Evolutionary conservation across 176 grass and related monocot species (phyloP).

Genomic region (Avena sativa): DNA sequence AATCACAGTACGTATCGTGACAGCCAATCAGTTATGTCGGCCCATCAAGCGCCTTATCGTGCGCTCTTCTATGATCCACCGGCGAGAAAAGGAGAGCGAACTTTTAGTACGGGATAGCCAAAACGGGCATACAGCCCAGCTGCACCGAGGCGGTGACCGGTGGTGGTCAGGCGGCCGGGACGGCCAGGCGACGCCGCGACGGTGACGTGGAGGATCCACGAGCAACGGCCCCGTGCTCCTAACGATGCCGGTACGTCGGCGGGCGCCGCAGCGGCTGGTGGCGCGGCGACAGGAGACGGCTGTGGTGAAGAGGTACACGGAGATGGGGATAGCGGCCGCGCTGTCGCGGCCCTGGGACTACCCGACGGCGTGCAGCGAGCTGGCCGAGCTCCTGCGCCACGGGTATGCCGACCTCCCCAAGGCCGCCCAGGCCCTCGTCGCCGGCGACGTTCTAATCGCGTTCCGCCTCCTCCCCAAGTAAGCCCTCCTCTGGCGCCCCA

Average conservation of each 20-base stretch:
- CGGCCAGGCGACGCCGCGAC: background rate
- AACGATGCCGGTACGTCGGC: constrained; percentile 51
- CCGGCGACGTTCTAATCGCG: constrained; percentile 66
- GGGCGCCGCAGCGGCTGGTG: constrained; percentile 44
- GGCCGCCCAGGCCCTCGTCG: constrained; percentile 59
- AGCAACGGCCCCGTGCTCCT: background rate
- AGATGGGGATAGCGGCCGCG: constrained; percentile 59
- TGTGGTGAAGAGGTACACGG: constrained; percentile 51
- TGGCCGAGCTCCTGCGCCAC: constrained; percentile 63
- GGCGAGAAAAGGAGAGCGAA: background rate
- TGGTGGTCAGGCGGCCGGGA: background rate
- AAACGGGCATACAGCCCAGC: background rate
- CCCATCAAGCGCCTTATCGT: background rate
- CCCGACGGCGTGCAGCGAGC: constrained; percentile 76
- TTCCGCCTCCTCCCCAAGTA: constrained; percentile 82
- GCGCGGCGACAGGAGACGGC: constrained; percentile 46
- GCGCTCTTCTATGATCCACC: no score
- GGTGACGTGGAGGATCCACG: constrained; percentile 7
- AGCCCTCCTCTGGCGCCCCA: constrained; percentile 4
- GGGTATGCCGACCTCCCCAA: constrained; percentile 68
- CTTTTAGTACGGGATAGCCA: background rate
- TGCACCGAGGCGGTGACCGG: background rate
- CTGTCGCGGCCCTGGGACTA: constrained; percentile 72
- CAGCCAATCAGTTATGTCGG: background rate
- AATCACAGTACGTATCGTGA: background rate